Evolutionary conservation across 164 flowering plant species (phyloP).

Genomic region (Malania oleifera): DNA sequence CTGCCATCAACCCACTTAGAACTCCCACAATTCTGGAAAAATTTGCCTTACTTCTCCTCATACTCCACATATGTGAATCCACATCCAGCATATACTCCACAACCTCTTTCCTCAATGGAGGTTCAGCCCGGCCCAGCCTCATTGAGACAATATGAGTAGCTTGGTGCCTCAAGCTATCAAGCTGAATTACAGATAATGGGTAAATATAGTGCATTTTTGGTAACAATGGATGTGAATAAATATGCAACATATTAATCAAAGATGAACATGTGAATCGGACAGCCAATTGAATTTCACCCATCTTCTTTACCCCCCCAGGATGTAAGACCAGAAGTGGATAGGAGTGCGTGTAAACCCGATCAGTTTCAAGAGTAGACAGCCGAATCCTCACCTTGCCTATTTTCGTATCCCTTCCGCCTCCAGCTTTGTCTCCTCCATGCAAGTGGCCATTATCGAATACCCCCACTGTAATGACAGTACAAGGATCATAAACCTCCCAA

Average conservation of each 20-base stretch:
- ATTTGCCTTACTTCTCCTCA: conserved; percentile 9
- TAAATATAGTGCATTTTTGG: conserved; percentile 9
- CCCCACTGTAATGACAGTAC: conserved; percentile 2
- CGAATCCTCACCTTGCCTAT: conserved; percentile 9
- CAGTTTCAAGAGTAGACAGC: conserved; percentile 4
- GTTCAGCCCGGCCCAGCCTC: conserved; percentile 4
- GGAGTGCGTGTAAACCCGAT: conserved; percentile 10
- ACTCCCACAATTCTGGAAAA: conserved; percentile 5
- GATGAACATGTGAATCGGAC: conserved; percentile 3
- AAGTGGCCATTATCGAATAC: conserved; percentile 6
- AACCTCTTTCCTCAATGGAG: conserved; percentile 7
- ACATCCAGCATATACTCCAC: conserved; percentile 11
- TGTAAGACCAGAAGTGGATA: conserved; percentile 8
- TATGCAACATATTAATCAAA: conserved; percentile 6
- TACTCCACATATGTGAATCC: conserved; percentile 10
- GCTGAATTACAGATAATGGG: conserved; percentile 4
- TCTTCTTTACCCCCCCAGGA: conserved; percentile 6
- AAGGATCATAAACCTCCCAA: conserved; percentile 6
- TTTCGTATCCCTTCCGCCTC: neutral
- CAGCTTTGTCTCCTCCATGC: conserved; percentile 2
- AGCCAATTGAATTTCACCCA: conserved; percentile 4
- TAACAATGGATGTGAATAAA: neutral
- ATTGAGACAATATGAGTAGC: conserved; percentile 6
- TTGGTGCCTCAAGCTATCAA: conserved; percentile 4
- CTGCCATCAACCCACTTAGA: conserved; percentile 2